Conservation (phyloP, 805 yeast species). For the Starmerella etchellsii region DNA sequence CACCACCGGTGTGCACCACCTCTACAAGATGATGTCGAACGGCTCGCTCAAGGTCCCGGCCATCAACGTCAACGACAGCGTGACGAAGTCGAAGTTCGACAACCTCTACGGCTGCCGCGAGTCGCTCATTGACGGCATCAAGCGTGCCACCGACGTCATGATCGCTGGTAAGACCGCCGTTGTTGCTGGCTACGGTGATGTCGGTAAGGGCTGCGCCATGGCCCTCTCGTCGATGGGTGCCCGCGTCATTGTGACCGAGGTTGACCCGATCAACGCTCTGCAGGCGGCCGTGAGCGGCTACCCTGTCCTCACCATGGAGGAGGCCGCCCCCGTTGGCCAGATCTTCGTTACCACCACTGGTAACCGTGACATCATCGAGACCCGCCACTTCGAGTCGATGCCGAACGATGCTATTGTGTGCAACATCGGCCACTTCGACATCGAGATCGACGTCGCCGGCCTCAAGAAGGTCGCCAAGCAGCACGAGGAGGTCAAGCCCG, state of each 20-base stretch:
- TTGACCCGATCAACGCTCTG: slow-evolving; percentile 97
- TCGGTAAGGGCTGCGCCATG: slow-evolving; percentile 99
- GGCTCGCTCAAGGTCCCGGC: slow-evolving; percentile 92
- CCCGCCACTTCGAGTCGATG: slow-evolving; percentile 77
- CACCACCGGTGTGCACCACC: slow-evolving; percentile 99
- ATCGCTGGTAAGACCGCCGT: slow-evolving; percentile 98
- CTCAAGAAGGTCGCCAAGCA: slow-evolving; percentile 85
- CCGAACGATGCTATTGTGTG: slow-evolving; percentile 99
- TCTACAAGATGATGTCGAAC: slow-evolving; percentile 89
- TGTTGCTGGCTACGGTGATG: slow-evolving; percentile 99
- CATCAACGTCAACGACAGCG: slow-evolving; percentile 96
- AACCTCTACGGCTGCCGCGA: slow-evolving; percentile 99
- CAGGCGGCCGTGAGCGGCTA: slow-evolving; percentile 99
- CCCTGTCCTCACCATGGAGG: slow-evolving; percentile 92
- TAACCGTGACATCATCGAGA: slow-evolving; percentile 94
- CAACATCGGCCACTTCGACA: slow-evolving; percentile 99
- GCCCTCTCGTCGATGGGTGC: slow-evolving; percentile 99
- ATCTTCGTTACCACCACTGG: slow-evolving; percentile 99
- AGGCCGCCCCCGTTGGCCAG: slow-evolving; percentile 86
- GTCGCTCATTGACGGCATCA: slow-evolving; percentile 95
- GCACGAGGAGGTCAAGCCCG: slow-evolving; percentile 95
- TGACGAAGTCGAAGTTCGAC: slow-evolving; percentile 98
- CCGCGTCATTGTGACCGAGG: slow-evolving; percentile 90
- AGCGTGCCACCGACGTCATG: slow-evolving; percentile 99
- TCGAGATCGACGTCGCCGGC: slow-evolving; percentile 99